A percentile compares a stretch with the other conserved stretches of the same genome.
Evolutionary conservation across 1,284 basidiomycete species (phyloP).

Genomic region (Ustilago shanxiensis): DNA sequence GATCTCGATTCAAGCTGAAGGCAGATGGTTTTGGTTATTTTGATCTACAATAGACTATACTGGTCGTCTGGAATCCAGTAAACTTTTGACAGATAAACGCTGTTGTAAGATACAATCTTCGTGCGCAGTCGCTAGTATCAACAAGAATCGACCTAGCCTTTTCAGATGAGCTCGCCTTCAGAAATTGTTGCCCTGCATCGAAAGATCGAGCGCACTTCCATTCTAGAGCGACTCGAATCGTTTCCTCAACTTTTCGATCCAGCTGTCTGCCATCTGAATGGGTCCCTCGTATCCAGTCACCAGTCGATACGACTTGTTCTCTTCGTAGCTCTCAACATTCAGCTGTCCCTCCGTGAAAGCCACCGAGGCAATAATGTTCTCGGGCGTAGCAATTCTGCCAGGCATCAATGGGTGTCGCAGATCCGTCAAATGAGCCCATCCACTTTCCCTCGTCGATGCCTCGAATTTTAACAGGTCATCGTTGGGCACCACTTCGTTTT

Average conservation of each 20-base stretch:
- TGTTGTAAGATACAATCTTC: too few species aligned
- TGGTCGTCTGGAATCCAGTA: too few species aligned
- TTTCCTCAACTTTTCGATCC: constrained; percentile 43
- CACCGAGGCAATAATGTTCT: constrained; percentile 64
- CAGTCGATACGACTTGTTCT: constrained; percentile 63
- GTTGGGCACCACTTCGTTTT: constrained; percentile 51
- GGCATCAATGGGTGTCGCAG: constrained; percentile 62
- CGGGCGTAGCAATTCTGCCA: constrained; percentile 62
- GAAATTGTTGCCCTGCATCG: too few species aligned
- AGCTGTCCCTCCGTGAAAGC: constrained; percentile 62
- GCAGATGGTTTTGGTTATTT: too few species aligned
- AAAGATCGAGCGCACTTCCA: background rate
- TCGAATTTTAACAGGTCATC: constrained; percentile 63
- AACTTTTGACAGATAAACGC: too few species aligned
- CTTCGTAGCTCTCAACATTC: constrained; percentile 58
- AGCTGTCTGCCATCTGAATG: constrained; percentile 54
- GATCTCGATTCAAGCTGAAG: background rate
- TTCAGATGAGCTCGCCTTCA: too few species aligned
- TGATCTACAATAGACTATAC: too few species aligned
- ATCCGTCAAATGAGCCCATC: constrained; percentile 67
- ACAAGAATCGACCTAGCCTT: too few species aligned
- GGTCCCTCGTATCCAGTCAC: constrained; percentile 62
- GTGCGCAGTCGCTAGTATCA: too few species aligned
- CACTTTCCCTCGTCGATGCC: constrained; percentile 57
- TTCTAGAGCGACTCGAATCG: constrained; percentile 35